Evolutionary conservation across 1,284 basidiomycete species (phyloP).

Genomic region (Trichosporon sp.): DNA sequence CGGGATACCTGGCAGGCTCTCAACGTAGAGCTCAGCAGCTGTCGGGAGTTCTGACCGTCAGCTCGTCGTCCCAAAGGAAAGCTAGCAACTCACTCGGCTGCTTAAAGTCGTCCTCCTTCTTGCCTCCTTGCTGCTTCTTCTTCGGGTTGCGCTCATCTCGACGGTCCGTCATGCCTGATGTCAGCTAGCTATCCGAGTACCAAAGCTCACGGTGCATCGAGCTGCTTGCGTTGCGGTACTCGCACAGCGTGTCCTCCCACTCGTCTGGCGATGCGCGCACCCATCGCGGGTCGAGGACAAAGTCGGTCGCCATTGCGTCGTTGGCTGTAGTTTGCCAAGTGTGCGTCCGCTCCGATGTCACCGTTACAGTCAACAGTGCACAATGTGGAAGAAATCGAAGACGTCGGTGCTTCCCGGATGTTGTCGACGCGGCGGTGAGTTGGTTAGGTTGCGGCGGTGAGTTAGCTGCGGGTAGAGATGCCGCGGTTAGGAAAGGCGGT

Average conservation of each 20-base stretch:
- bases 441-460: background rate
- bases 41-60: conserved; percentile 51
- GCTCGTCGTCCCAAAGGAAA: background rate
- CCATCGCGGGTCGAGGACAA: conserved; percentile 11
- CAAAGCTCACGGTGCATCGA: background rate
- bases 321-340: background rate
- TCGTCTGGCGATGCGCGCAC: background rate
- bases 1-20: conserved; percentile 71
- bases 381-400: too few species aligned
- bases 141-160: background rate
- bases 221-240: conserved; percentile 10
- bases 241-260: background rate
- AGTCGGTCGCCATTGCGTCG: conserved; percentile 1
- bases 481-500: too few species aligned
- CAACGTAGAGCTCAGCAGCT: conserved; percentile 82
- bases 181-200: background rate
- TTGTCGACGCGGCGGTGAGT: background rate
- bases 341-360: too few species aligned
- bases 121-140: conserved; percentile 1
- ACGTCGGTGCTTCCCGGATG: too few species aligned
- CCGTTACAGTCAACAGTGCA: too few species aligned
- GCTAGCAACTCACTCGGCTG: conserved; percentile 9
- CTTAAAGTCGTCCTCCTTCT: conserved; percentile 4
- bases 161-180: background rate
- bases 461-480: background rate